A percentile compares a stretch with the other conserved stretches of the same genome.
These are phyloP conservation scores for Syzygium grande DNA, from an alignment of 345 rosid genomes.

Conservation along the genomic window DNA sequence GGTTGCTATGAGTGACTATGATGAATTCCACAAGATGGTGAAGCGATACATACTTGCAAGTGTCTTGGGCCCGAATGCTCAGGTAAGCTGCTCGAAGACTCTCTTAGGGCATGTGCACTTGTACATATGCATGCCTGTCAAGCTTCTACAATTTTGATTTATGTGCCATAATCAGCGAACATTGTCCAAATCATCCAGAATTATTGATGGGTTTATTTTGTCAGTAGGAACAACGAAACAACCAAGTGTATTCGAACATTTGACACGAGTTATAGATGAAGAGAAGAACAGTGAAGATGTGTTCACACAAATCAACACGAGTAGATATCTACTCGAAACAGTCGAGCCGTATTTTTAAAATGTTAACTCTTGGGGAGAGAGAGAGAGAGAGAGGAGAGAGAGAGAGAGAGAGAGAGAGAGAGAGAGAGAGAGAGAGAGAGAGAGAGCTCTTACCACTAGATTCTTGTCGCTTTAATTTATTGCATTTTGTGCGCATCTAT, in stretches of 20 bases:
- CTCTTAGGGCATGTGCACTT: not conserved
- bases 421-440: too few relatives aligned
- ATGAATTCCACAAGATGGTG: slow-evolving; percentile 59
- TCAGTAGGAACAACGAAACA: not conserved
- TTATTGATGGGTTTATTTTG: not conserved
- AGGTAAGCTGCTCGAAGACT: slow-evolving; percentile 31
- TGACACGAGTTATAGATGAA: not conserved
- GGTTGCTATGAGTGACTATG: slow-evolving; percentile 88
- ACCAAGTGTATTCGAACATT: not conserved
- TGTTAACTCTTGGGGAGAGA: not conserved
- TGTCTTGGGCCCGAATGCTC: slow-evolving; percentile 61
- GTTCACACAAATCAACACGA: not conserved
- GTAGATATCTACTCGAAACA: not conserved
- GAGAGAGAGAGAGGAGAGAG: not conserved
- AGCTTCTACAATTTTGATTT: not conserved
- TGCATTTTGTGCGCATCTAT: not conserved
- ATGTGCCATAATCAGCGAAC: not conserved
- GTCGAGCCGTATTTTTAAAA: not conserved
- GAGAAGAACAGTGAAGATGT: not conserved
- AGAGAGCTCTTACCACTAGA: not conserved
- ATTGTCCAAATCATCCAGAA: not conserved
- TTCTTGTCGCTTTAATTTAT: not conserved
- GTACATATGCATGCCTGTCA: not conserved
- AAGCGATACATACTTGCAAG: slow-evolving; percentile 49
- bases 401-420: not conserved